Evolutionary conservation across 2,329 filamentous ascomycete genomes (phyloP), one percentile per base, ranked within the genome.

Genomic region (Fusarium decemcellulare): DNA sequence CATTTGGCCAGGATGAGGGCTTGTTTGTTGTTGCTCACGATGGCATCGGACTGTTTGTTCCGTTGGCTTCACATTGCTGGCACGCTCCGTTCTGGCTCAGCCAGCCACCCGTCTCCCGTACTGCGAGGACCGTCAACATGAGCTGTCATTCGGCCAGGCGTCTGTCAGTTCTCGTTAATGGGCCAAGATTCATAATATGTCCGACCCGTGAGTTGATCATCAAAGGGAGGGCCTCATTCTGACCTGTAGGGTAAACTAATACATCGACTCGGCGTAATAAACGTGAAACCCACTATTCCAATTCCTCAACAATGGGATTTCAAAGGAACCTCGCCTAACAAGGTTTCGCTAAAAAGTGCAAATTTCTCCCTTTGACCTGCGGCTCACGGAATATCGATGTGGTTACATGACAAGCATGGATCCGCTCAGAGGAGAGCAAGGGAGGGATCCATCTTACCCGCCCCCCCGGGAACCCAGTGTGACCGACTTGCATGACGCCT

Each of bases 141-240:
- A n/a, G 16, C 30, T 39, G 37, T 37, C 18, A 39, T 29, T 51
- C 16, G 47, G n/a, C 18, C 30, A 30, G 4, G 36, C 15, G 32
- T 15, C 12, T 16, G n/a, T n/a, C 18, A 37, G 11, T 34, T 36
- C 36, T 11, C n/a, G 14, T 51, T 18, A 29, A 27, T 14, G 14
- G 16, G 32, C 42, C 42, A 57, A 30, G 42, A 23, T 14, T 42
- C 27, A 36, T 40, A 34, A 42, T 15, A 34, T 23, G 30, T 10
- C 36, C 42, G 36, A 6, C 27, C 39, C 32, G 16, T 23, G n/a
- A 32, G 39, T 14, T 44, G 16, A 44, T 23, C 39, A 32, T 44
- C 29, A 55, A 29, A 12, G 7, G 39, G 51, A 23, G 15, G 52
- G 52, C 52, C 52, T 55, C 52, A 55, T 36, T 34, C 16, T 16